Base-by-base conservation (phyloP, 306 rosid species). In the Inga leiocalycina region DNA sequence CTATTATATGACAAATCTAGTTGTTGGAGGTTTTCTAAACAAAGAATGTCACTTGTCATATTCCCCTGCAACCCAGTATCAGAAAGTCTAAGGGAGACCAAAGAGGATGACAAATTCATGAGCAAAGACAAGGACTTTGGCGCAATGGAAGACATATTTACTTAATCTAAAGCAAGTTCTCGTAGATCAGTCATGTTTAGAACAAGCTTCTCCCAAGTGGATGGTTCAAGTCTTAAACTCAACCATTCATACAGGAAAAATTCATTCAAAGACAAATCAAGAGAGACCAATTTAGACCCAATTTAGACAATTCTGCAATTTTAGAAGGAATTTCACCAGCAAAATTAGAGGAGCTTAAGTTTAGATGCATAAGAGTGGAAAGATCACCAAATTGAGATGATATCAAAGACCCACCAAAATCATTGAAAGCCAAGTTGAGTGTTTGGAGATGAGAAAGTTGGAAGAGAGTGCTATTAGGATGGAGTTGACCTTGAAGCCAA, bases 31-130 rank as follows among this genome's bases (percentile, higher is more conserved):
- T n/a, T 57, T 2, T 57, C 13, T 57, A 57, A 57, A 8, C 13
- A n/a, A 0, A 57, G 5, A 57, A n/a, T 57, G 30, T 20, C 3
- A 57, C 1, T 57, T n/a, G 12, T 9, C 0, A 57, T 7, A 57
- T 57, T 57, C 12, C 77, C 77, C 8, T 24, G 20, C 77, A 79
- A 70, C 8, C 0, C 1, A 9, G 32, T 69, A 1, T 0, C 0
- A 0, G 0, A 0, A 39, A 69, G 77, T 7, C 11, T 2, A 70
- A 80, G 70, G 24, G 32, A 54, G 45, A 80, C 71, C 46, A 80
- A 56, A 22, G 83, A 80, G 59, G 71, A 70, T 16, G 83, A 80
- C 48, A 80, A 51, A 17, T 80, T 80, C 12, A 41, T 5, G 3
- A 80, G 19, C 34, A 41, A 41, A 54, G 83, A 71, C 5, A 80